Percentiles rank a stretch among this genome's conserved stretches.
Evolutionary conservation across 192 early-diverging fungal genomes (phyloP).

Genomic region (Coemansia sp.): DNA sequence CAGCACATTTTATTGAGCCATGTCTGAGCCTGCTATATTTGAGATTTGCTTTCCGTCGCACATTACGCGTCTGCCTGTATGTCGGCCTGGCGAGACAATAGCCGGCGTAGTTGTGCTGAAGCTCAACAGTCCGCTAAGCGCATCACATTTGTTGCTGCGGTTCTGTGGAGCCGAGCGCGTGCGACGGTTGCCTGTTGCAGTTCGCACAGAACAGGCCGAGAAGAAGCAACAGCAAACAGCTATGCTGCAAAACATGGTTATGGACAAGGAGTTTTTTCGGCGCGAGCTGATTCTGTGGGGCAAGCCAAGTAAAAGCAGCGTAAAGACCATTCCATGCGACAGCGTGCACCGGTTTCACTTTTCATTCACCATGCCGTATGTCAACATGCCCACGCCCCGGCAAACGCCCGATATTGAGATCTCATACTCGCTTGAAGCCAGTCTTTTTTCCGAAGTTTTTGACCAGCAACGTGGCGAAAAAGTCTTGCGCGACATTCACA

Average conservation of each 20-base stretch:
- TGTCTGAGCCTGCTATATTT: slow-evolving; percentile 49
- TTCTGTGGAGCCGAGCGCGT: slow-evolving; percentile 54
- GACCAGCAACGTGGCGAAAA: slow-evolving; percentile 38
- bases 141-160: slow-evolving; percentile 44
- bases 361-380: slow-evolving; percentile 56
- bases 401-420: slow-evolving; percentile 55
- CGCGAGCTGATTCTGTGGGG: slow-evolving; percentile 53
- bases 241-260: slow-evolving; percentile 48
- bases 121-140: slow-evolving; percentile 42
- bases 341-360: slow-evolving; percentile 51
- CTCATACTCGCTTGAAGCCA: slow-evolving; percentile 50
- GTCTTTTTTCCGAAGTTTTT: slow-evolving; percentile 33
- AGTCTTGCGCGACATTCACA: slow-evolving; percentile 39
- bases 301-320: slow-evolving; percentile 29
- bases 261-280: slow-evolving; percentile 57
- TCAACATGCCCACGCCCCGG: slow-evolving; percentile 55
- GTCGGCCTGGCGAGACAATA: slow-evolving; percentile 50
- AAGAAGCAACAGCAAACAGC: slow-evolving; percentile 41
- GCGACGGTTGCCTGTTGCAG: slow-evolving; percentile 42
- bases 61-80: slow-evolving; percentile 46
- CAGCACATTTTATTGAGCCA: not conserved
- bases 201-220: slow-evolving; percentile 24
- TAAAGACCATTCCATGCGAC: slow-evolving; percentile 31
- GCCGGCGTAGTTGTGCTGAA: slow-evolving; percentile 53
- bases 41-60: slow-evolving; percentile 57